Evolutionary conservation across 352 stramenopile species (phyloP).

Genomic region (Phytophthora europaea): DNA sequence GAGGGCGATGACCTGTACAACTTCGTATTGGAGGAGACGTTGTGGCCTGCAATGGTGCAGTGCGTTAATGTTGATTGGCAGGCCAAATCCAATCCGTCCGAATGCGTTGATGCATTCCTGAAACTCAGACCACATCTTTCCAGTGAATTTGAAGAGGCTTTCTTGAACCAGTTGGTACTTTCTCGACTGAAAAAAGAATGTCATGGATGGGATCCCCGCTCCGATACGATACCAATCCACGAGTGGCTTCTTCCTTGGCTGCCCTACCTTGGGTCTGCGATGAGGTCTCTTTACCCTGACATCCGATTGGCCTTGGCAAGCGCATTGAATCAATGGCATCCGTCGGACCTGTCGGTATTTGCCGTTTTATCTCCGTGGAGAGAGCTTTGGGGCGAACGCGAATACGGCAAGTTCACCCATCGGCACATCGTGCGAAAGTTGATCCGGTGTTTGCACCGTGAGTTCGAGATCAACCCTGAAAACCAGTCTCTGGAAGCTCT

Average conservation of each 20-base stretch:
- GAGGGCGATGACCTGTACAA: conserved; percentile 81
- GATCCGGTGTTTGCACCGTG: conserved; percentile 79
- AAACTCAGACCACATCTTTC: conserved; percentile 68
- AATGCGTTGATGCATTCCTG: conserved; percentile 56
- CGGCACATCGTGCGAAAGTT: conserved; percentile 83
- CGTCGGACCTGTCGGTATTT: conserved; percentile 75
- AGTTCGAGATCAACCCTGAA: conserved; percentile 83
- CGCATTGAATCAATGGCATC: conserved; percentile 85
- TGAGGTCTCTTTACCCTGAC: conserved; percentile 72
- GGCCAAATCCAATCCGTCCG: conserved; percentile 41
- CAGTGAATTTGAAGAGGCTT: conserved; percentile 53
- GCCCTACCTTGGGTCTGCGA: conserved; percentile 47
- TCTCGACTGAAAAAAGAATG: conserved; percentile 79
- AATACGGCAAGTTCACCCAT: conserved; percentile 89
- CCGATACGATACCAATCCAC: conserved; percentile 67
- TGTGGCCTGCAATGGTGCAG: conserved; percentile 77
- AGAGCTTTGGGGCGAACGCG: conserved; percentile 75
- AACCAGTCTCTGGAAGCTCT: conserved; percentile 77
- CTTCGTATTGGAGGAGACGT: conserved; percentile 76
- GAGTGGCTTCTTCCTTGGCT: conserved; percentile 85
- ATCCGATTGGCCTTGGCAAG: conserved; percentile 72
- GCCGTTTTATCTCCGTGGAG: conserved; percentile 77
- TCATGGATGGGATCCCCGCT: conserved; percentile 62
- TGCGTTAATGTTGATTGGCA: conserved; percentile 79
- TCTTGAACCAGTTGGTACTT: conserved; percentile 75